These are phyloP conservation scores for Saturnispora diversa DNA, from an alignment of 805 yeast genomes.

Conservation along the genomic window DNA sequence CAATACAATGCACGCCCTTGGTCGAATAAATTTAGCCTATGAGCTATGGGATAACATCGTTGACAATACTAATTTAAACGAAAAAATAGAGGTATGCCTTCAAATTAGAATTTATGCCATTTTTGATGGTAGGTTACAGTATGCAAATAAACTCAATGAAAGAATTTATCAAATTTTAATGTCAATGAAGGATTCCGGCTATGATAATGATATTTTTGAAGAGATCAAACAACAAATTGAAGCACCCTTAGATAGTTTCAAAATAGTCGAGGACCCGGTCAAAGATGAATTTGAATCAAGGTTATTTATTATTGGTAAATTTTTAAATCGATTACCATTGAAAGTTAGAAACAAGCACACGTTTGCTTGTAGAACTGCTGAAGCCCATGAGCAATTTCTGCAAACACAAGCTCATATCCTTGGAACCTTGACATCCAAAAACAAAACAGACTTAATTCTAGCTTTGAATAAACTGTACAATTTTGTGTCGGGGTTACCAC, in stretches of 20 bases:
- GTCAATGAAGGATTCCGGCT: neutral
- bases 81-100: neutral
- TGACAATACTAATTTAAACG: neutral
- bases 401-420: slow-evolving; percentile 3
- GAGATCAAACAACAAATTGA: neutral
- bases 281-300: neutral
- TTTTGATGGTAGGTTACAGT: neutral
- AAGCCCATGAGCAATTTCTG: slow-evolving; percentile 1
- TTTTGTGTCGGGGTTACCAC: slow-evolving; percentile 4
- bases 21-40: slow-evolving; percentile 1
- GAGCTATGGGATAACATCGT: neutral
- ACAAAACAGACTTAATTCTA: neutral
- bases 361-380: neutral
- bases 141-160: neutral
- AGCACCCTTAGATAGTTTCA: neutral
- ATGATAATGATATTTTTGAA: neutral
- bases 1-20: neutral
- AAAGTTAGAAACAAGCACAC: neutral
- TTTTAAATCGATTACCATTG: neutral
- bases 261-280: neutral
- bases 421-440: slow-evolving; percentile 6
- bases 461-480: neutral
- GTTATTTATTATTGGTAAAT: neutral
- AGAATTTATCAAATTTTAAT: neutral
- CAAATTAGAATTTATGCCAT: neutral